Base-by-base conservation (phyloP, 2,329 filamentous ascomycete species). In the Cladophialophora psammophila region DNA sequence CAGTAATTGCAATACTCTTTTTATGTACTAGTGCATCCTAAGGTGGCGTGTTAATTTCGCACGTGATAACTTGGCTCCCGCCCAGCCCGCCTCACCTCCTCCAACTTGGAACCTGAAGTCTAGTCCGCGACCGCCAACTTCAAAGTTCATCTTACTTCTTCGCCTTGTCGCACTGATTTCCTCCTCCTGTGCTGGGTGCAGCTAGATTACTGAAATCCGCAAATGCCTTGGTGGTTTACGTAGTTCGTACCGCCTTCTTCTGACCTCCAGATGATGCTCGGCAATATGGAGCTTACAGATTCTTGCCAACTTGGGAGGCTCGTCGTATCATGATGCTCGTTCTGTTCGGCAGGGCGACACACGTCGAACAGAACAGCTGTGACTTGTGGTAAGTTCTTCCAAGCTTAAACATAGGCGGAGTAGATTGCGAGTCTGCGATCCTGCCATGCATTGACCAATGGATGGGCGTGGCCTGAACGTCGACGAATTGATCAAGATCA, bases 51-150 rank as follows among this genome's bases (percentile, higher is more conserved):
- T 20, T 20, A 10, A 3, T 8, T 5, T 10, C 8, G n/a, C 45
- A 50, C 45, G 45, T 50, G 45, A 50, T 18, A 3, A 50, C 45
- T 50, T 50, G 45, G 45, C 45, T 50, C 18, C 45, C 45, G 45
- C 45, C 45, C 45, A 50, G 45, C 45, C 42, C 45, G 45, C 45
- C 45, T 50, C 45, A 50, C 45, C n/a, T n/a, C n/a, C n/a, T 50
- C 45, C 45, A 50, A 26, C 18, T 50, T 50, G 3, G 20, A 50
- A 31, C 9, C 20, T 31, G 45, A 50, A 50, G 45, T 50, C 45
- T 20, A 26, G 45, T 18, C 45, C 9, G 45, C 45, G 26, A 50
- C 45, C 20, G 18, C 45, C 45, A 50, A 50, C 45, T 50, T 50
- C 45, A 50, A 50, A 26, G 12, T 8, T 50, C 45, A 50, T 50